Evolutionary conservation across 306 rosid species (phyloP), one percentile per base, ranked within the genome.

Genomic region (Inga leiocalycina): DNA sequence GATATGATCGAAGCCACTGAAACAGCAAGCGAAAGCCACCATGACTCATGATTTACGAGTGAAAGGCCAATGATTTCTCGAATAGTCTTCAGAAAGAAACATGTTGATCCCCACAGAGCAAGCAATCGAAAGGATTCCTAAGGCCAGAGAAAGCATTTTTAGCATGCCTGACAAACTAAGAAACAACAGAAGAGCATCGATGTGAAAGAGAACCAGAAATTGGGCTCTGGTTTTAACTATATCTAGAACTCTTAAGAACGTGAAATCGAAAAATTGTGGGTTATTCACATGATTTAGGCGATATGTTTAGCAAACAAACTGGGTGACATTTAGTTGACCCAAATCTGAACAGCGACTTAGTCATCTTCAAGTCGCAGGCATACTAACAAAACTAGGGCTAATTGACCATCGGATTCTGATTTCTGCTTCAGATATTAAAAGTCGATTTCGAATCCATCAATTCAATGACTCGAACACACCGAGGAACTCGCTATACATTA

Each of bases 91-190:
- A 94, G 54, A 69, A 89, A 34, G 71, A 94, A 81, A 64, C 94
- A 92, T 4, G 91, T 91, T 15, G 89, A 80, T 17, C 89, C 88
- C 97, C 94, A 92, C 79, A 84, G 73, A 83, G 89, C 2, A 54
- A 92, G 89, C 88, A 91, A 83, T 20, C 91, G 90, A 51, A 89
- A 74, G 54, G 93, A 94, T 69, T 81, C 90, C 97, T 92, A 82
- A 5, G 34, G 75, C 46, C 70, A 71, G 48, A 79, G 41, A 13
- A 30, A 51, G 5, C 27, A 65, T 4, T 39, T 27, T 73, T 3
- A 19, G 59, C 30, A 69, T 39, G 15, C 61, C 51, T 34, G 15
- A 34, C 44, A 71, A 30, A 65, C 24, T 5, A 5, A 48, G 74
- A 30, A 30, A 32, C 24, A 15, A 64, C 6, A 77, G 61, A 12